phyloP scores from a whole-genome alignment of 2,329 filamentous ascomycete species.

The Ceratocystis papillata region DNA sequence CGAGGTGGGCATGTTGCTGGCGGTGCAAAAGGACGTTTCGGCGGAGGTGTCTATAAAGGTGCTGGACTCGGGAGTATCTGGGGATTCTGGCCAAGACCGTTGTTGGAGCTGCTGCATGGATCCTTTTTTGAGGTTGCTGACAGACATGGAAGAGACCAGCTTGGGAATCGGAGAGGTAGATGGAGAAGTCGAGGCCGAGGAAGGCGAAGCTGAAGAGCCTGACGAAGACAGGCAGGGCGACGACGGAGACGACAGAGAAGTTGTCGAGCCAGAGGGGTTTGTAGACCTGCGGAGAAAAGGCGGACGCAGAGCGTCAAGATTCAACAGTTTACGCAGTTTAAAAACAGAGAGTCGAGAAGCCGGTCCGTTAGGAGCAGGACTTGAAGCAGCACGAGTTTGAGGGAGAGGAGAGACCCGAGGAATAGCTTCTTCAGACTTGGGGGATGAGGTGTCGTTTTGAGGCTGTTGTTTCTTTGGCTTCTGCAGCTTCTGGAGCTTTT shows the following conservation, averaged over 20 bases:
- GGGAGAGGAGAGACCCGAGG: not conserved
- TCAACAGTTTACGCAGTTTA: constrained; percentile 21
- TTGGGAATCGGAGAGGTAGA: constrained; percentile 6
- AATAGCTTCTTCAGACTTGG: not conserved
- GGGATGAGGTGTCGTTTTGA: not conserved
- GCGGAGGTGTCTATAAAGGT: constrained; percentile 15
- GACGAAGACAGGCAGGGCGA: constrained; percentile 21
- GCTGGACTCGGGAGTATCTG: constrained; percentile 19
- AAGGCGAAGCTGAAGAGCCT: constrained; percentile 15
- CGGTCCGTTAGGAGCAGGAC: not conserved
- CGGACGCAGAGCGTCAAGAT: constrained; percentile 20
- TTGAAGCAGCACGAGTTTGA: not conserved
- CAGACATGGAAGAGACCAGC: constrained; percentile 13
- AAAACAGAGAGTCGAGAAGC: constrained; percentile 20
- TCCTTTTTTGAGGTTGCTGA: constrained; percentile 12
- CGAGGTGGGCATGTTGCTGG: constrained; percentile 8
- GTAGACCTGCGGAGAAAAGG: constrained; percentile 21
- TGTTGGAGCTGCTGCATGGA: not conserved
- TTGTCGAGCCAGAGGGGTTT: constrained; percentile 1
- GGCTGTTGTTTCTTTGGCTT: constrained; percentile 4
- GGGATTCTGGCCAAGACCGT: constrained; percentile 8
- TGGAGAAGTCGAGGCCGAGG: constrained; percentile 16
- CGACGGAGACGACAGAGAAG: constrained; percentile 20
- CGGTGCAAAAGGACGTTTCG: constrained; percentile 6
- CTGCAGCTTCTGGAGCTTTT: constrained; percentile 7